Conservation (phyloP, 2,329 filamentous ascomycete species). For the Cladophialophora carrionii region DNA sequence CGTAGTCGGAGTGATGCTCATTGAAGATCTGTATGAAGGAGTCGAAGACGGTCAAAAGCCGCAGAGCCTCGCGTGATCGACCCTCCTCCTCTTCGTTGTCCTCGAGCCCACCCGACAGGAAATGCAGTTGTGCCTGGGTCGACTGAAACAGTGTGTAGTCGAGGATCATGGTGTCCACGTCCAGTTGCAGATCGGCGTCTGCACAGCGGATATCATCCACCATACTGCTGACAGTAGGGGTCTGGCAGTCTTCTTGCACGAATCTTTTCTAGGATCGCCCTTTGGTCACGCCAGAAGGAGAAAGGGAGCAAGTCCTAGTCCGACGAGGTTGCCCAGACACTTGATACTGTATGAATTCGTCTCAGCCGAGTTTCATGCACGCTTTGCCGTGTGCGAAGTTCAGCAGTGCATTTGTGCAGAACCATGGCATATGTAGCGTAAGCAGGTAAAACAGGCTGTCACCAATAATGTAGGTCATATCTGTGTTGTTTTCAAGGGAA, state of each 20-base stretch:
- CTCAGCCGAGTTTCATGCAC: background rate
- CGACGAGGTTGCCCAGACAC: background rate
- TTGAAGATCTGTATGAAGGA: slow-evolving; percentile 31
- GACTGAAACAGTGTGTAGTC: slow-evolving; percentile 38
- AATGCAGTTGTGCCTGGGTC: slow-evolving; percentile 27
- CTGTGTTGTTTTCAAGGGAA: background rate
- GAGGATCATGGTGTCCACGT: slow-evolving; percentile 38
- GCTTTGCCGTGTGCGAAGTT: background rate
- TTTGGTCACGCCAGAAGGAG: background rate
- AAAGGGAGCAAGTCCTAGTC: background rate
- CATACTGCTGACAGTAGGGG: background rate
- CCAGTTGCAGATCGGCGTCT: slow-evolving; percentile 35
- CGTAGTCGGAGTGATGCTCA: slow-evolving; percentile 20
- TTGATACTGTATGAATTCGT: background rate
- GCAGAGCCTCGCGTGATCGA: slow-evolving; percentile 3
- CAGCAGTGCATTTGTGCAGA: background rate
- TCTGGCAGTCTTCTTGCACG: background rate
- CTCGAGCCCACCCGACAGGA: slow-evolving; percentile 4
- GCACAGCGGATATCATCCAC: slow-evolving; percentile 36
- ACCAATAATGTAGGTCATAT: background rate
- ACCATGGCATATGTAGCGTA: background rate
- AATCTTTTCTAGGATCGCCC: background rate
- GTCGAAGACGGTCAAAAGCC: slow-evolving; percentile 24
- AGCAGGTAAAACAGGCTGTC: background rate
- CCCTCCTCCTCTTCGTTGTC: background rate